Conservation (phyloP, 129 eudicot species). For the Pittosporum tobira region DNA sequence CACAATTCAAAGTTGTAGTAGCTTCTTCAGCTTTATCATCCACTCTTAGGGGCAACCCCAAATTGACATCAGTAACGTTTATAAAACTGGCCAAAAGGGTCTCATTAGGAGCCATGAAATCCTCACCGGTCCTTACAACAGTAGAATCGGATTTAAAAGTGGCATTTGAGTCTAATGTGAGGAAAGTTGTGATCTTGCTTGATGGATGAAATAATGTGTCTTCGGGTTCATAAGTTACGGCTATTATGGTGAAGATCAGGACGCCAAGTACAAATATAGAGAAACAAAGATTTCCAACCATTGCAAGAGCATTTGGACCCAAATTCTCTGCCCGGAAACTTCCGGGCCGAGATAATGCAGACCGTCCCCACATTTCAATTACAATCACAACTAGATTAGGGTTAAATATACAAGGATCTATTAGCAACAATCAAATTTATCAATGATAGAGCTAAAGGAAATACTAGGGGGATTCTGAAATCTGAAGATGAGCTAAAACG, state of each 20-base stretch:
- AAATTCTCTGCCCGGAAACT: slow-evolving; percentile 68
- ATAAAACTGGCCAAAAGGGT: slow-evolving; percentile 43
- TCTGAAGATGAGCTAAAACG: slow-evolving; percentile 14
- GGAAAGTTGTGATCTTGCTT: slow-evolving; percentile 53
- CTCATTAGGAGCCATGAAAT: slow-evolving; percentile 49
- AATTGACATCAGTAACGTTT: slow-evolving; percentile 40
- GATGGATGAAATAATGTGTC: slow-evolving; percentile 81
- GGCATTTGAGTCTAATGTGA: slow-evolving; percentile 68
- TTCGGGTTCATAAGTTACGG: slow-evolving; percentile 85
- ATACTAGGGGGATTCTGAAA: slow-evolving; percentile 17
- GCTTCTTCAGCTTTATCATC: slow-evolving; percentile 5
- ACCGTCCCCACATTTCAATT: slow-evolving; percentile 48
- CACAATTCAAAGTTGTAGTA: slow-evolving; percentile 33
- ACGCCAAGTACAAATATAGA: slow-evolving; percentile 62
- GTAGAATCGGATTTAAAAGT: slow-evolving; percentile 59
- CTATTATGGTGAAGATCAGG: slow-evolving; percentile 66
- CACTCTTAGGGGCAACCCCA: slow-evolving; percentile 12
- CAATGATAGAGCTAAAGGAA: neutral
- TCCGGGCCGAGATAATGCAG: slow-evolving; percentile 38
- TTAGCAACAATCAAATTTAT: neutral
- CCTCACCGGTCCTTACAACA: slow-evolving; percentile 88
- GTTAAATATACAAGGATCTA: neutral
- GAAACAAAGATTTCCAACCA: slow-evolving; percentile 71
- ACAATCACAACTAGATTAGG: neutral
- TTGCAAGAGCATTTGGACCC: slow-evolving; percentile 72